Conservation (phyloP, 164 flowering plant genomes). For the Annona cherimola region DNA sequence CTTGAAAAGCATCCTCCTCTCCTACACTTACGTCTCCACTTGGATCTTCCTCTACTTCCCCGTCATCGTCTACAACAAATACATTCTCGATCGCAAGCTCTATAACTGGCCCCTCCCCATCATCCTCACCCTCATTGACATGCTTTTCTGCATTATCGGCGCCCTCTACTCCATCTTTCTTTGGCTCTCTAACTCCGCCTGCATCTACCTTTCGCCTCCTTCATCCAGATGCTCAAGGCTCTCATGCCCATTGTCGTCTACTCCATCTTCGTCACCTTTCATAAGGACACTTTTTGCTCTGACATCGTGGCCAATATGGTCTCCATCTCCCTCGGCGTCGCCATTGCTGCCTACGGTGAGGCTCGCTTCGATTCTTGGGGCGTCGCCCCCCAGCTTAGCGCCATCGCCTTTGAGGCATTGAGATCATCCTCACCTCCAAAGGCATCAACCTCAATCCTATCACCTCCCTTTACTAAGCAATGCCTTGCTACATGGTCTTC, state of each 20-base stretch:
- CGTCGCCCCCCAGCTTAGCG: constrained; percentile 32
- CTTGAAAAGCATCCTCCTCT: constrained; percentile 33
- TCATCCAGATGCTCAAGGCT: constrained; percentile 51
- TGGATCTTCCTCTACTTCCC: no score
- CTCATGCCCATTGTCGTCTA: constrained; percentile 51
- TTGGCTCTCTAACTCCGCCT: constrained; percentile 49
- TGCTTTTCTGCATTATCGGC: constrained; percentile 43
- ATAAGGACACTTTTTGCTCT: constrained; percentile 27
- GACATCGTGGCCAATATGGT: constrained; percentile 36
- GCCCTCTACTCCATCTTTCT: constrained; percentile 29
- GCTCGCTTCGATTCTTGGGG: constrained; percentile 38
- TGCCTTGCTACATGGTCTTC: constrained; percentile 39
- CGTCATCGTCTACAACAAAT: constrained; percentile 32
- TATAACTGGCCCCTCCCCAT: constrained; percentile 48
- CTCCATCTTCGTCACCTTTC: constrained; percentile 28
- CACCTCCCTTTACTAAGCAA: constrained; percentile 39
- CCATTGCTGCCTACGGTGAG: constrained; percentile 46
- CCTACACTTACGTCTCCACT: constrained; percentile 29
- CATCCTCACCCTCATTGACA: constrained; percentile 42
- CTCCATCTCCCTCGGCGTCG: constrained; percentile 42
- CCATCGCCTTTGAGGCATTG: constrained; percentile 47
- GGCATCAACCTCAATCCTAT: constrained; percentile 37
- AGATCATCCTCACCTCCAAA: constrained; percentile 38
- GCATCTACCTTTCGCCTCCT: constrained; percentile 41
- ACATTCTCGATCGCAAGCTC: constrained; percentile 47